These are phyloP conservation scores for Hyaloperonospora arabidopsidis DNA, from an alignment of 352 stramenopile species.

Conservation along the genomic window DNA sequence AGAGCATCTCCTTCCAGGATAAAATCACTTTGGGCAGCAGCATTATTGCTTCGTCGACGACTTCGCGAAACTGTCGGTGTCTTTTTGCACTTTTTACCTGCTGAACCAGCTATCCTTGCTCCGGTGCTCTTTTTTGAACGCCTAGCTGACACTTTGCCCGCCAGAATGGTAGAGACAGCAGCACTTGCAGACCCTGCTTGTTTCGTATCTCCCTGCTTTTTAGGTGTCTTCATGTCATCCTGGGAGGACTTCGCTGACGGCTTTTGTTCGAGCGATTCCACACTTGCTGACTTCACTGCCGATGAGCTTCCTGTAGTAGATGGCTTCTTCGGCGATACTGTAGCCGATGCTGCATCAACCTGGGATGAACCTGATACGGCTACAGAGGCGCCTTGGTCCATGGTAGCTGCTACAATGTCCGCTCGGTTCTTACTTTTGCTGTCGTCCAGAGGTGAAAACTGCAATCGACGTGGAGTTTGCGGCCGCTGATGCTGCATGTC, in stretches of 20 bases:
- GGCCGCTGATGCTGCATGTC: constrained; percentile 6
- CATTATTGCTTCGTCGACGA: constrained; percentile 11
- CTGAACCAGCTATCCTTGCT: constrained; percentile 4
- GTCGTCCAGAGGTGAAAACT: constrained; percentile 19
- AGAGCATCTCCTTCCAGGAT: constrained; percentile 32
- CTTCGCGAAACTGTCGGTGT: constrained; percentile 6
- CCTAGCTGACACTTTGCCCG: constrained; percentile 14
- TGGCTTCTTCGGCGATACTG: constrained; percentile 2
- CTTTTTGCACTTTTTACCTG: constrained; percentile 20
- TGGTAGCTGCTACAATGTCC: constrained; percentile 5
- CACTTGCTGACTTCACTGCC: not conserved
- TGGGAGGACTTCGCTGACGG: not conserved
- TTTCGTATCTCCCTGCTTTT: not conserved
- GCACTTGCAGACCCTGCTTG: constrained; percentile 3
- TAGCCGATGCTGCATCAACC: not conserved
- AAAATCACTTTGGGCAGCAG: constrained; percentile 11
- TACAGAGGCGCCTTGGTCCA: not conserved
- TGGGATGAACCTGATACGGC: not conserved
- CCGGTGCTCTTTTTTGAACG: constrained; percentile 10
- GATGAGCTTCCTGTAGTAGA: not conserved
- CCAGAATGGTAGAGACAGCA: constrained; percentile 2
- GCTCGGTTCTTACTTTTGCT: constrained; percentile 8
- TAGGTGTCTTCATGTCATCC: constrained; percentile 2
- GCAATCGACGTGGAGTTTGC: constrained; percentile 18
- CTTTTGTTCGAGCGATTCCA: not conserved